phyloP scores from a whole-genome alignment of 805 yeast species.

The Metschnikowia continentalis region DNA sequence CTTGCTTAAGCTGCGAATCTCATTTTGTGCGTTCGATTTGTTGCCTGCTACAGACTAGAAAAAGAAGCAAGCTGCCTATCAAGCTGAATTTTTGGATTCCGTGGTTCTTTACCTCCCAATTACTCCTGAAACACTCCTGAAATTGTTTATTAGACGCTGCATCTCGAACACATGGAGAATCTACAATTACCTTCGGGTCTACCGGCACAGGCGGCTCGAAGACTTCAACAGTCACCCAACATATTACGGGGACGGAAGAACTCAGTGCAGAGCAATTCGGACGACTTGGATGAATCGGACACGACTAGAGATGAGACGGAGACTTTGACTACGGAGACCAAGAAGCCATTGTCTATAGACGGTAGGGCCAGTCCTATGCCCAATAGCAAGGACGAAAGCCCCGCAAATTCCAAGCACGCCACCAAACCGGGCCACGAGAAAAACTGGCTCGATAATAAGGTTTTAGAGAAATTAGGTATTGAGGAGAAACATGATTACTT shows the following conservation, averaged over 20 bases:
- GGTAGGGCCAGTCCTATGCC: neutral
- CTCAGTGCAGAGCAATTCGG: neutral
- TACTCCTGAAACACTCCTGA: neutral
- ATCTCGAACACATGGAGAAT: neutral
- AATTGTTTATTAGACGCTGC: neutral
- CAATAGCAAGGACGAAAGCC: neutral
- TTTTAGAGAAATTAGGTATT: constrained; percentile 15
- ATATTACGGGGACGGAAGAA: neutral
- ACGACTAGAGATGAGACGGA: neutral
- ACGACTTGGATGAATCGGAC: neutral
- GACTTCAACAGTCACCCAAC: neutral
- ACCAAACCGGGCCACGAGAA: neutral
- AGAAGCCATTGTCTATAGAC: neutral
- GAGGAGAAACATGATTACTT: constrained; percentile 14
- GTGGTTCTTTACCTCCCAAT: neutral
- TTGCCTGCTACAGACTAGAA: neutral
- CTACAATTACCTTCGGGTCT: neutral
- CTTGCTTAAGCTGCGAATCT: constrained; percentile 4
- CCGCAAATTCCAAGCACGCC: neutral
- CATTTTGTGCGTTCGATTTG: neutral
- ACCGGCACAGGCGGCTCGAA: neutral
- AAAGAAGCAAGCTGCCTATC: neutral
- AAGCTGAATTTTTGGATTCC: neutral
- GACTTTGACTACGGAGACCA: neutral
- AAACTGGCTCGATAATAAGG: constrained; percentile 2